A percentile compares a stretch with the other conserved stretches of the same genome.
These are phyloP conservation scores for Hypoxylon intermedium DNA, from an alignment of 495 filamentous ascomycete species.

Conservation along the genomic window DNA sequence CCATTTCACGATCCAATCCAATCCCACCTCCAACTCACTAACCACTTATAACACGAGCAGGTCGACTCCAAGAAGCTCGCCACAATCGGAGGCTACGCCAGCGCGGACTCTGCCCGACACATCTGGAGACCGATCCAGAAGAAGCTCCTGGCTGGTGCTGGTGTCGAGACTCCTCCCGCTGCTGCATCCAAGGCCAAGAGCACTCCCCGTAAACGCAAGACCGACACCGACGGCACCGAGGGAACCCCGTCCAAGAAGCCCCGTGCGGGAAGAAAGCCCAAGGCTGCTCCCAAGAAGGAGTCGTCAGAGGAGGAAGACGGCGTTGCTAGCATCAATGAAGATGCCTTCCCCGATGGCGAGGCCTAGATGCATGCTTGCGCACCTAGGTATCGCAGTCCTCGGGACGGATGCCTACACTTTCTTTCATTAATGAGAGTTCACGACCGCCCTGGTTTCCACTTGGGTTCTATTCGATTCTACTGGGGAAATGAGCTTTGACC, in stretches of 20 bases:
- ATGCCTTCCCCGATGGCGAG: not conserved
- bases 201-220: not conserved
- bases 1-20: not conserved
- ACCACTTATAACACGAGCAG: conserved; percentile 4
- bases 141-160: conserved; percentile 13
- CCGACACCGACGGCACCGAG: not conserved
- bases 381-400: not conserved
- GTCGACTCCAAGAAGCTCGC: conserved; percentile 28
- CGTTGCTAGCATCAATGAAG: not conserved
- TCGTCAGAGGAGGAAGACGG: not conserved
- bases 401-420: no score
- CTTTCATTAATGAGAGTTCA: not conserved
- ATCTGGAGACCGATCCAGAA: conserved; percentile 20
- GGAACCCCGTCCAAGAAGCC: conserved; percentile 15
- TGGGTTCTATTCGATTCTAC: not conserved
- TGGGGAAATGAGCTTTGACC: not conserved
- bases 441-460: not conserved
- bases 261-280: conserved; percentile 3
- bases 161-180: not conserved
- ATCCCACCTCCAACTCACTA: not conserved
- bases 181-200: not conserved
- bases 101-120: conserved; percentile 28
- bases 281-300: conserved; percentile 7
- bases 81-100: conserved; percentile 9
- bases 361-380: not conserved